A percentile compares a stretch with the other conserved stretches of the same genome.
These are phyloP conservation scores for Inonotus obliquus DNA, from an alignment of 1,284 basidiomycete genomes.

Conservation along the genomic window DNA sequence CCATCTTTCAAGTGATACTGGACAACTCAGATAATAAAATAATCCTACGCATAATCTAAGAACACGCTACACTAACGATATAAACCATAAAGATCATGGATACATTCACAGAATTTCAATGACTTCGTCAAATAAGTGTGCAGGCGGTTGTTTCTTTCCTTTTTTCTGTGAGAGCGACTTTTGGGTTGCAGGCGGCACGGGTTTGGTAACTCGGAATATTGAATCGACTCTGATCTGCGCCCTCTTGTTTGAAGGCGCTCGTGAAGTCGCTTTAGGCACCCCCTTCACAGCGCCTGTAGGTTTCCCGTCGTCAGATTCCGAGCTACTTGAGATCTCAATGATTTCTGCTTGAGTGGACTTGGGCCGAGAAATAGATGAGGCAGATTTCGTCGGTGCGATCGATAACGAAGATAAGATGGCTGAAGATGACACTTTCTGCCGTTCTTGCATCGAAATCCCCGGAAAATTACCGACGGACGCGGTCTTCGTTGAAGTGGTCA, in stretches of 20 bases:
- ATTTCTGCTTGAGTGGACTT: neutral
- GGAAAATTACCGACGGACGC: neutral
- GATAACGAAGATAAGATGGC: neutral
- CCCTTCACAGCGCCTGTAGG: neutral
- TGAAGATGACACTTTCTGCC: neutral
- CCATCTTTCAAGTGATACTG: neutral
- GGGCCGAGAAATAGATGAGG: neutral
- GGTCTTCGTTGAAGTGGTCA: neutral
- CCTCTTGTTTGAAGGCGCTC: neutral
- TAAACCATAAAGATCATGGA: no score
- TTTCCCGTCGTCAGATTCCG: neutral
- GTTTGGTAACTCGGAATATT: neutral
- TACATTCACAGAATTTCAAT: neutral
- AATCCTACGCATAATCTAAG: neutral
- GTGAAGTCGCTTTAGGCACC: neutral
- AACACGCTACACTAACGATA: neutral
- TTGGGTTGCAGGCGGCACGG: neutral
- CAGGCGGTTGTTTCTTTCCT: neutral
- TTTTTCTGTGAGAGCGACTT: neutral
- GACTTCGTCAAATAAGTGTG: neutral
- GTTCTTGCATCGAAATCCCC: no score
- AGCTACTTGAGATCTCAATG: slow-evolving; percentile 1
- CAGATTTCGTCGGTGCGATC: neutral
- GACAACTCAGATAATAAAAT: neutral
- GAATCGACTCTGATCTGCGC: neutral